A percentile compares a stretch with the other conserved stretches of the same genome.
Evolutionary conservation across 2,329 filamentous ascomycete species (phyloP).

Genomic region (Dichotomopilus funicola): DNA sequence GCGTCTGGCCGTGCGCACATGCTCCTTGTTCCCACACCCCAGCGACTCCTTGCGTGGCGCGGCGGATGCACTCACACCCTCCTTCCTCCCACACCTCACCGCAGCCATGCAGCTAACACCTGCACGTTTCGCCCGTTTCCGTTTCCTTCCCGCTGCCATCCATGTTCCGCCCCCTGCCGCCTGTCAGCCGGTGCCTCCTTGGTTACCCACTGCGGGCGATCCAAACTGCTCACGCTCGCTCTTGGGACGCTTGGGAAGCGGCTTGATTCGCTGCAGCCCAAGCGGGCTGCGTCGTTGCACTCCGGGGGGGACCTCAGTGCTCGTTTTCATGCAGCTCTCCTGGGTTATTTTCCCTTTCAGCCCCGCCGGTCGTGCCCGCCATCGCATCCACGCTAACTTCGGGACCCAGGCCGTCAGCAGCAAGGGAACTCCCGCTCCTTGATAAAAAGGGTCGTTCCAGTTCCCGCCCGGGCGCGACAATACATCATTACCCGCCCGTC

Average conservation of each 20-base stretch:
- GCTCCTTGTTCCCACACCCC: neutral
- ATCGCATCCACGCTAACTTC: constrained; percentile 22
- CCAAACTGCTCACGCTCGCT: constrained; percentile 10
- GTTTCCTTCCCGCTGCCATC: constrained; percentile 12
- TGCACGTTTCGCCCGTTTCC: constrained; percentile 14
- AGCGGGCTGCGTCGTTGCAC: constrained; percentile 6
- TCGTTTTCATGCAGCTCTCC: constrained; percentile 13
- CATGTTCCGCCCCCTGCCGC: constrained; percentile 9
- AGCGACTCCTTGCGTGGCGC: neutral
- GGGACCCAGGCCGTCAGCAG: constrained; percentile 23
- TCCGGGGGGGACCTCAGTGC: constrained; percentile 1
- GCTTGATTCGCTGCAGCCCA: constrained; percentile 11
- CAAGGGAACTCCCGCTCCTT: constrained; percentile 25
- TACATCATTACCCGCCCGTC: constrained; percentile 21
- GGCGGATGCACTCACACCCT: neutral
- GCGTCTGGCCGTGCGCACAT: constrained; percentile 8
- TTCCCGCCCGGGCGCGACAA: constrained; percentile 18
- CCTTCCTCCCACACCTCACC: neutral
- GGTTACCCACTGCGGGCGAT: constrained; percentile 12
- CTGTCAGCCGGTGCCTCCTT: constrained; percentile 14
- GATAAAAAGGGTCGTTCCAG: constrained; percentile 22
- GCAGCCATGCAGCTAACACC: constrained; percentile 9
- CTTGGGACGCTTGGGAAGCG: constrained; percentile 3
- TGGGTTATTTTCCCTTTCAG: constrained; percentile 6
- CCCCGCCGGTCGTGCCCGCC: neutral